phyloP scores from a whole-genome alignment of 2,329 filamentous ascomycete genomes.

The Spiromastix sp. region DNA sequence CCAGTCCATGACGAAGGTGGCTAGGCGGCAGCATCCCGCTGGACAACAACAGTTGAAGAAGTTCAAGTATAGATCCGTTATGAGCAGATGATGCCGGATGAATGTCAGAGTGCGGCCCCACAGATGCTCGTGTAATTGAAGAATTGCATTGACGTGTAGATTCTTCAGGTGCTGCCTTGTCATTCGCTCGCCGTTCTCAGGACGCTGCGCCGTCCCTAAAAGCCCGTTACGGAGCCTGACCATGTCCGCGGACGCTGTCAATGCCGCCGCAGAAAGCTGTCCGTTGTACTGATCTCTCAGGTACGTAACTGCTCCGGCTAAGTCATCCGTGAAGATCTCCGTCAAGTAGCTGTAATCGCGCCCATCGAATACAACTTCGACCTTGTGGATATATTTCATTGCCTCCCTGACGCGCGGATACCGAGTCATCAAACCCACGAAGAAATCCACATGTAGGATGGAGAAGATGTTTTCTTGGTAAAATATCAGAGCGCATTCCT shows the following conservation, averaged over 20 bases:
- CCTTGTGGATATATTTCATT: slow-evolving; percentile 10
- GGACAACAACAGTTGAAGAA: slow-evolving; percentile 12
- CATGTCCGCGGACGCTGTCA: neutral
- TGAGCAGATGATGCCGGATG: slow-evolving; percentile 13
- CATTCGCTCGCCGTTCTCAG: neutral
- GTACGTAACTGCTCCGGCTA: neutral
- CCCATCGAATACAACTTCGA: slow-evolving; percentile 14
- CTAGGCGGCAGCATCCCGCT: slow-evolving; percentile 14
- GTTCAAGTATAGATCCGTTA: slow-evolving; percentile 13
- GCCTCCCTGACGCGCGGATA: slow-evolving; percentile 9
- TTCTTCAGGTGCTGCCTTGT: neutral
- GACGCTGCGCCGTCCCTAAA: neutral
- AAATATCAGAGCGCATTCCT: slow-evolving; percentile 13
- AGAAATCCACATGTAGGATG: slow-evolving; percentile 12
- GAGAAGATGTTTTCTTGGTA: slow-evolving; percentile 16
- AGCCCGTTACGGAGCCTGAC: neutral
- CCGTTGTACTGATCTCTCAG: slow-evolving; percentile 1
- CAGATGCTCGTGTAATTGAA: slow-evolving; percentile 13
- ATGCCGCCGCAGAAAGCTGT: neutral
- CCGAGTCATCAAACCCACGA: slow-evolving; percentile 7
- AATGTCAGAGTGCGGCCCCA: slow-evolving; percentile 16
- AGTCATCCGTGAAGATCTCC: slow-evolving; percentile 6
- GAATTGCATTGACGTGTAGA: slow-evolving; percentile 9
- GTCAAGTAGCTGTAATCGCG: slow-evolving; percentile 14
- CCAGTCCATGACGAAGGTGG: slow-evolving; percentile 12